Percentiles rank a stretch among this genome's conserved stretches.
These are phyloP conservation scores for Phytophthora meadii DNA, from an alignment of 352 stramenopile species.

Conservation along the genomic window DNA sequence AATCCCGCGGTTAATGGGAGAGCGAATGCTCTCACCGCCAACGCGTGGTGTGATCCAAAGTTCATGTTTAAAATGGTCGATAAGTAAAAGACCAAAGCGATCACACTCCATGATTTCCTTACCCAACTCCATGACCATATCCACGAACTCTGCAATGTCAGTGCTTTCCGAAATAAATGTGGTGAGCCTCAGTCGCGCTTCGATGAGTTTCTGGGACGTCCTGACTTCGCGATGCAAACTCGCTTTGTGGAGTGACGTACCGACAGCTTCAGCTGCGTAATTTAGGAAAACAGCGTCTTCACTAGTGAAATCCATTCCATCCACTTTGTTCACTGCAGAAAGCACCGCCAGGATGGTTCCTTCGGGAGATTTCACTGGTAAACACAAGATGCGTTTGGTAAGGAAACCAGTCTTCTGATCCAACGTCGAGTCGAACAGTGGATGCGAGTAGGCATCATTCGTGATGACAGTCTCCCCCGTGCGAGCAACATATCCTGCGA, in stretches of 20 bases:
- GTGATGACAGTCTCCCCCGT: constrained; percentile 75
- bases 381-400: constrained; percentile 67
- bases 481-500: constrained; percentile 69
- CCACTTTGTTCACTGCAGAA: constrained; percentile 78
- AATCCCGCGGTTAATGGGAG: constrained; percentile 73
- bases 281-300: constrained; percentile 80
- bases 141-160: constrained; percentile 69
- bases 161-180: constrained; percentile 68
- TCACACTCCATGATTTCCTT: constrained; percentile 82
- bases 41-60: constrained; percentile 75
- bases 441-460: constrained; percentile 70
- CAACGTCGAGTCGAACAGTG: constrained; percentile 69
- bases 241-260: constrained; percentile 75
- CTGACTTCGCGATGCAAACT: constrained; percentile 72
- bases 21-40: constrained; percentile 59
- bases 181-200: constrained; percentile 65
- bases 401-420: constrained; percentile 72
- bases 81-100: constrained; percentile 71
- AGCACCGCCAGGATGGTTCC: constrained; percentile 67
- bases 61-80: constrained; percentile 82
- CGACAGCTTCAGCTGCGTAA: constrained; percentile 72
- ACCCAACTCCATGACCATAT: constrained; percentile 76
- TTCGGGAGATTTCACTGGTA: constrained; percentile 67
- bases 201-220: constrained; percentile 77
- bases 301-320: constrained; percentile 67